A percentile compares a stretch with the other conserved stretches of the same genome.
phyloP scores from a whole-genome alignment of 768 basidiomycete genomes.

The Xerocomus potaroensis region DNA sequence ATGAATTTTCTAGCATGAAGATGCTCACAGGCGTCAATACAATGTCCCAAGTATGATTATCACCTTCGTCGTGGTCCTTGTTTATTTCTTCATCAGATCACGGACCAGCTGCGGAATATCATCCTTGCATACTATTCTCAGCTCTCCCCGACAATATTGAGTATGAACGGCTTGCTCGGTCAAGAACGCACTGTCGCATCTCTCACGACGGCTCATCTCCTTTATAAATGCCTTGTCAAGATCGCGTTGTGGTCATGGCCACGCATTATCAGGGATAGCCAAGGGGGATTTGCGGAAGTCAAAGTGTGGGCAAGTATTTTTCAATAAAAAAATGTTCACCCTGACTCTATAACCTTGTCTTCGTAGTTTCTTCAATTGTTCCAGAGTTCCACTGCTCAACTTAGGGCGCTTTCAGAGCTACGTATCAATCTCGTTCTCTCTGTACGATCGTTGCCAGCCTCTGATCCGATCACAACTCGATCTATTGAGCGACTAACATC shows the following conservation, averaged over 20 bases:
- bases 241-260: slow-evolving; percentile 72
- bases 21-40: slow-evolving; percentile 63
- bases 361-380: slow-evolving; percentile 60
- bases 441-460: slow-evolving; percentile 33
- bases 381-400: slow-evolving; percentile 50
- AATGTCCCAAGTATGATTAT: slow-evolving; percentile 52
- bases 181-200: slow-evolving; percentile 40
- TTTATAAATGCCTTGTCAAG: slow-evolving; percentile 72
- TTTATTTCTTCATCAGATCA: slow-evolving; percentile 16
- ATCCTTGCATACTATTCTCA: slow-evolving; percentile 60
- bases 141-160: slow-evolving; percentile 35
- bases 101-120: slow-evolving; percentile 40
- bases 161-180: slow-evolving; percentile 33
- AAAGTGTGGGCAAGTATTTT: slow-evolving; percentile 48
- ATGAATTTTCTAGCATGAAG: slow-evolving; percentile 68
- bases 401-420: slow-evolving; percentile 52
- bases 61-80: background rate
- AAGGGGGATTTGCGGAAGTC: slow-evolving; percentile 42
- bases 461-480: slow-evolving; percentile 36
- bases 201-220: slow-evolving; percentile 57
- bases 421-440: slow-evolving; percentile 51
- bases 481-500: slow-evolving; percentile 58
- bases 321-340: background rate
- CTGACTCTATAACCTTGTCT: background rate
- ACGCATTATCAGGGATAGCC: slow-evolving; percentile 39